phyloP scores from a whole-genome alignment of 2,329 filamentous ascomycete genomes.

The Verticillium nubilum region DNA sequence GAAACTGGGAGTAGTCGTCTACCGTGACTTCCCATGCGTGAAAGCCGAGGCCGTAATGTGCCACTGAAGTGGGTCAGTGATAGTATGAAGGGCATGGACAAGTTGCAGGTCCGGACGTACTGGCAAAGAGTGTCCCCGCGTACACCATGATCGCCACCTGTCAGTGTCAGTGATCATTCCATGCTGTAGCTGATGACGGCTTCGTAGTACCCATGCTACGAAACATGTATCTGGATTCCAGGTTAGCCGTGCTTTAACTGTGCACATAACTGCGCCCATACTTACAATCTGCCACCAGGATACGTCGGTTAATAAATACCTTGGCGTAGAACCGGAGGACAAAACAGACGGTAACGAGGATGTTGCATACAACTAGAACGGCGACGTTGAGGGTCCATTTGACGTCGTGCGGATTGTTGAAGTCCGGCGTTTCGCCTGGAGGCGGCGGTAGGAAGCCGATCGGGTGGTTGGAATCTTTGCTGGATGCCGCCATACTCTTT shows the following conservation, averaged over 20 bases:
- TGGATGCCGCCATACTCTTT: too few species aligned
- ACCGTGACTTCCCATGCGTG: conserved; percentile 16
- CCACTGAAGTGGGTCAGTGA: conserved; percentile 12
- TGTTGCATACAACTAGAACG: neutral
- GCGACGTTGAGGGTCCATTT: conserved; percentile 1
- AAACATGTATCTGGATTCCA: conserved; percentile 5
- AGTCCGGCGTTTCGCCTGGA: conserved; percentile 9
- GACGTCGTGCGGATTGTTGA: conserved; percentile 8
- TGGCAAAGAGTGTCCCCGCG: too few species aligned
- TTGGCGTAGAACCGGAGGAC: conserved; percentile 6
- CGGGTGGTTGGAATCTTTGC: too few species aligned
- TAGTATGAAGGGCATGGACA: neutral
- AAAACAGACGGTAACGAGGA: neutral
- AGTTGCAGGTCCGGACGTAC: too few species aligned
- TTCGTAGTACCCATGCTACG: conserved; percentile 8
- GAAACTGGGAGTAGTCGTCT: conserved; percentile 11
- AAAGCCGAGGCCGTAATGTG: conserved; percentile 15
- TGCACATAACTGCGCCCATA: neutral
- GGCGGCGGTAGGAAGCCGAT: conserved; percentile 2
- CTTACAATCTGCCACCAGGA: neutral
- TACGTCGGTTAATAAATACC: conserved; percentile 1
- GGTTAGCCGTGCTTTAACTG: neutral
- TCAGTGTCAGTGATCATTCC: too few species aligned
- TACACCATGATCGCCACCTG: too few species aligned
- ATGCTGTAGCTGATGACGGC: neutral